Evolutionary conservation across 768 basidiomycete genomes (phyloP), one percentile per base, ranked within the genome.

Genomic region (Nidularia sp.): DNA sequence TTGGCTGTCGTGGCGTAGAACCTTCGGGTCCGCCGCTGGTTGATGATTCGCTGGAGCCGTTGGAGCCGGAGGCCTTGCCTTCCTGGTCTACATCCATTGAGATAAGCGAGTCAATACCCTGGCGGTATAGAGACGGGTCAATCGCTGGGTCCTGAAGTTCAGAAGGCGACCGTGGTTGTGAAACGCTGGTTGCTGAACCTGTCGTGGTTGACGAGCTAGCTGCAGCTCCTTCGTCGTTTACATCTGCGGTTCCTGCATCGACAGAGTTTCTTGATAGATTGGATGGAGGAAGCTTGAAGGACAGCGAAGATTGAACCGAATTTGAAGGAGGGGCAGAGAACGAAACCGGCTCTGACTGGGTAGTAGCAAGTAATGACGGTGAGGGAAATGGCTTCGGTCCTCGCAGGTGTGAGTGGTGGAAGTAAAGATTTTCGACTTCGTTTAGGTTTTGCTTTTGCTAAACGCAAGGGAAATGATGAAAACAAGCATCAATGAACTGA

Each of bases 351-450:
- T 55, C 60, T n/a, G 53, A 60, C 46, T 66, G 13, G 25, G 62
- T 59, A 15, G 63, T 66, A n/a, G 58, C 54, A 25, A 62, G 52
- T 25, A 65, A 52, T 13, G 63, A 50, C 29, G 62, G 52, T 29
- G 59, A 55, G 43, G 66, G 58, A 48, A 63, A 64, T n/a, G 65
- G 60, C 39, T 67, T 66, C 22, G 67, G 59, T 32, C 69, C 68
- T 52, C 75, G 75, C 29, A 72, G 66, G 48, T 86, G 83, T 0
- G 86, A 85, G 61, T 86, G 84, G 47, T 83, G 84, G 60, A 90
- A 90, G 70, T 89, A 90, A 6, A 90, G 72, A 60, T 90, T 90
- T 65, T 90, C 88, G 4, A 90, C 88, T 68, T 90, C 88, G 60
- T 86, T 88, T 49, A 90, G 67, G 45, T 77, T 88, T 66, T 90